Evolutionary conservation across 805 yeast genomes (phyloP).

Genomic region (Priceomyces fermenticarens): DNA sequence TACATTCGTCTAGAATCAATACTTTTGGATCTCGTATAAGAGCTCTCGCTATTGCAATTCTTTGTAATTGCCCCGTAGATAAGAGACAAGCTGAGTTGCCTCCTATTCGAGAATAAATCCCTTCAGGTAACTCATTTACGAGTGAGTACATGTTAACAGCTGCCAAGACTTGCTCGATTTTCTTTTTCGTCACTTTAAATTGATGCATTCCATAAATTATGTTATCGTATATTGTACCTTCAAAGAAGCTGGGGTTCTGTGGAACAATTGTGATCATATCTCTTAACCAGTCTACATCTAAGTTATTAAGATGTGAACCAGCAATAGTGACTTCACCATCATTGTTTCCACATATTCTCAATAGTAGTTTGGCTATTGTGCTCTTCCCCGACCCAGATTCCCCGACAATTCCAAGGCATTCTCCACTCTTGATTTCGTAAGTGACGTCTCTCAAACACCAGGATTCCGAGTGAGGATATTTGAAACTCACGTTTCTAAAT

Average conservation of each 20-base stretch:
- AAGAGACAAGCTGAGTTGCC: slow-evolving; percentile 41
- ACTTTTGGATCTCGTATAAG: slow-evolving; percentile 61
- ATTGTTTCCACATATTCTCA: slow-evolving; percentile 47
- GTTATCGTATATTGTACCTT: slow-evolving; percentile 72
- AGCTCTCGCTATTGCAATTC: slow-evolving; percentile 83
- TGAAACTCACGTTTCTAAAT: slow-evolving; percentile 48
- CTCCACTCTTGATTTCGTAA: slow-evolving; percentile 42
- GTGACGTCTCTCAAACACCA: slow-evolving; percentile 40
- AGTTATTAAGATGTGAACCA: slow-evolving; percentile 43
- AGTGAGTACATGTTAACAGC: slow-evolving; percentile 53
- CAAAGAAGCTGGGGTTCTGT: slow-evolving; percentile 70
- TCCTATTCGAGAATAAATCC: slow-evolving; percentile 56
- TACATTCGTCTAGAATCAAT: slow-evolving; percentile 83
- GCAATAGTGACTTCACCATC: slow-evolving; percentile 42
- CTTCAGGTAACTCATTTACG: slow-evolving; percentile 51
- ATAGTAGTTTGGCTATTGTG: slow-evolving; percentile 58
- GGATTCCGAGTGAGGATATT: slow-evolving; percentile 26
- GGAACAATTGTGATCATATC: slow-evolving; percentile 63
- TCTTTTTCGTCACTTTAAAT: slow-evolving; percentile 16
- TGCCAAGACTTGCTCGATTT: slow-evolving; percentile 38
- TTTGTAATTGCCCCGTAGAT: slow-evolving; percentile 91
- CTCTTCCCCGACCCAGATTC: slow-evolving; percentile 92
- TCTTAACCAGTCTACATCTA: slow-evolving; percentile 51
- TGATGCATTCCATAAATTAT: slow-evolving; percentile 55
- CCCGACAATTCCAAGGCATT: slow-evolving; percentile 71